Conservation (phyloP, 129 eudicot species). For the Heracleum sosnowskyi region DNA sequence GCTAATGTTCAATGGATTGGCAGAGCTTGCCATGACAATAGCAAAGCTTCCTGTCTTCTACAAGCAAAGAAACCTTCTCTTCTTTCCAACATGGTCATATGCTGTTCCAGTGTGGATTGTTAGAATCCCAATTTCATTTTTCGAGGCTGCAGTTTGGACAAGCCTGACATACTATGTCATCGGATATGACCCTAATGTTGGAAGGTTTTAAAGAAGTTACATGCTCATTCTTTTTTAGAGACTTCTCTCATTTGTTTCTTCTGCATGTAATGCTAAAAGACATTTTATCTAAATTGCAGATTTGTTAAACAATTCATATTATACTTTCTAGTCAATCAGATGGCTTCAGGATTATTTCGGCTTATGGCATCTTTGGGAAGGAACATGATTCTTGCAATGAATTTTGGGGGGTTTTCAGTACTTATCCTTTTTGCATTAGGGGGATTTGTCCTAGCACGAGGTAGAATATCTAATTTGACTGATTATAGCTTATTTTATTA, state of each 20-base stretch:
- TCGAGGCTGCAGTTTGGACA: slow-evolving; percentile 51
- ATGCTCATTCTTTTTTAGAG: not conserved
- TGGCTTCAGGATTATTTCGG: slow-evolving; percentile 47
- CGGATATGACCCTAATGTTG: slow-evolving; percentile 65
- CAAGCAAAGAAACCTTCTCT: slow-evolving; percentile 71
- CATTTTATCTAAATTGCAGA: slow-evolving; percentile 20
- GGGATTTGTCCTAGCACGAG: slow-evolving; percentile 41
- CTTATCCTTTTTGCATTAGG: slow-evolving; percentile 42
- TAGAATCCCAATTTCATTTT: slow-evolving; percentile 49
- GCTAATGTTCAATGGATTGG: slow-evolving; percentile 37
- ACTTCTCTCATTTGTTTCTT: not conserved
- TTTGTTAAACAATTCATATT: slow-evolving; percentile 40
- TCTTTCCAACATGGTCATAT: slow-evolving; percentile 73
- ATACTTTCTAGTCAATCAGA: slow-evolving; percentile 36
- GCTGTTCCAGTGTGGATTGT: slow-evolving; percentile 61
- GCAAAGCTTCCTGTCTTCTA: slow-evolving; percentile 69
- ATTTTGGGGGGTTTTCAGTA: slow-evolving; percentile 44
- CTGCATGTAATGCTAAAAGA: not conserved
- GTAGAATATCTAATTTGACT: slow-evolving; percentile 3
- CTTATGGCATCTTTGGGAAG: slow-evolving; percentile 49
- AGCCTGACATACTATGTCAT: slow-evolving; percentile 48
- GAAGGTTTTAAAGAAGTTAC: slow-evolving; percentile 34
- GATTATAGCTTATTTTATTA: not conserved
- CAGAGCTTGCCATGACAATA: slow-evolving; percentile 63
- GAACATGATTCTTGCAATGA: slow-evolving; percentile 57